Base-by-base conservation (phyloP, 2,329 filamentous ascomycete species). In the Beauveria sp. region DNA sequence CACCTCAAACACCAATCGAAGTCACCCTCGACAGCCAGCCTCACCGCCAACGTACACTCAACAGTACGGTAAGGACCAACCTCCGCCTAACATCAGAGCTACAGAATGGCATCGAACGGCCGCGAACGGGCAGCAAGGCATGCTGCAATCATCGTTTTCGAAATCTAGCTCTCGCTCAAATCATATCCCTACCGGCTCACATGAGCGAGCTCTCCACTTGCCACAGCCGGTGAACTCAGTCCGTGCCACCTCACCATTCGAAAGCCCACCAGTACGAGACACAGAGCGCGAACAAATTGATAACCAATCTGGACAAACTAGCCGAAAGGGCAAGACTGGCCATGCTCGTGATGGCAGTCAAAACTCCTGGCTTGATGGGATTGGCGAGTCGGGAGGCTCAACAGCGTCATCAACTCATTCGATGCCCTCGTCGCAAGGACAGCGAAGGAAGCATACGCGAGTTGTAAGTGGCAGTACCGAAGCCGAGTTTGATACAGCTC, bases 321-420 rank as follows among this genome's bases (percentile, higher is more conserved):
- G 62, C 54, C 51, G 67, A 49, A 58, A 63, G 65, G 53, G 68
- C 55, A 64, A 40, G 34, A 60, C n/a, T 59, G 71, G 77, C 10
- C 83, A 86, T 66, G 73, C 73, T 24, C 76, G 85, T 63, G 86
- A 84, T 26, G 81, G 83, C 12, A 93, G 90, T 69, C 87, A 88
- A 64, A 91, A 89, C 58, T 96, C 92, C 1, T 96, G 93, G 93
- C 76, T 96, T n/a, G 91, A 96, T 70, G 93, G 91, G 1, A 95
- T 96, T 61, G 90, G 96, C 71, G 93, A 96, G 68, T 96, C 92
- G 24, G 90, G 88, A 42, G 88, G 85, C 20, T 96, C 93, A 1
- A 87, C 86, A 3, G 81, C 84, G 3, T 91, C 90, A 1, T 96
- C 93, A 0, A 81, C 91, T 1, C 90, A 92, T 71, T 96, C 93